Evolutionary conservation across 1,139 yeast species (phyloP).

Genomic region (Zygoascus sp.): DNA sequence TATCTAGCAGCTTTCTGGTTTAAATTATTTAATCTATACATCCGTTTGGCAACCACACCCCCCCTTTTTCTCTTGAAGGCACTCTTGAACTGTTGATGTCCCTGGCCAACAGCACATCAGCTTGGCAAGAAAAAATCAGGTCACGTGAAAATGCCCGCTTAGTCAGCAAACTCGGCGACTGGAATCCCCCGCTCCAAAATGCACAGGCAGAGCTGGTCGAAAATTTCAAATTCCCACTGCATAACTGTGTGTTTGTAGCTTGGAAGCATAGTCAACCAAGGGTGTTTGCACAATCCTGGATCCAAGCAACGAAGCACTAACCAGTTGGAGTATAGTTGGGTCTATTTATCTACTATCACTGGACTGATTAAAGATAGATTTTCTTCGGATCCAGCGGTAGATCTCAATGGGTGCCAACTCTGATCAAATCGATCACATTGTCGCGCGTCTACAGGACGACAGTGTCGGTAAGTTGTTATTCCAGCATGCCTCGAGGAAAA

Average conservation of each 20-base stretch:
- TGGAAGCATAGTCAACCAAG: not conserved
- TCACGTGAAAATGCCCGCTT: slow-evolving; percentile 13
- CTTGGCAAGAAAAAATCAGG: too few relatives aligned
- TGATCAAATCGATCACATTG: slow-evolving; percentile 55
- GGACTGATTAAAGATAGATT: not conserved
- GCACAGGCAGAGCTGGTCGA: not conserved
- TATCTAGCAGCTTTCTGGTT: too few relatives aligned
- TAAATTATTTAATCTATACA: too few relatives aligned
- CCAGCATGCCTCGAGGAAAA: not conserved
- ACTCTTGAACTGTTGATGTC: too few relatives aligned
- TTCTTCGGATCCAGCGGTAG: too few relatives aligned
- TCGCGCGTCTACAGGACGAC: slow-evolving; percentile 52
- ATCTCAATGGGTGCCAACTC: slow-evolving; percentile 11
- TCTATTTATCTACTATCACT: not conserved
- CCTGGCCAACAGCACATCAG: too few relatives aligned
- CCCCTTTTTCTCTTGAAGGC: too few relatives aligned
- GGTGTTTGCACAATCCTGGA: not conserved
- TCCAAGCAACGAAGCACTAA: too few relatives aligned
- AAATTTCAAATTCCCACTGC: not conserved
- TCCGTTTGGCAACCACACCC: too few relatives aligned
- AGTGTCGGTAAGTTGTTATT: slow-evolving; percentile 25
- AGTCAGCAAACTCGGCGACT: slow-evolving; percentile 9
- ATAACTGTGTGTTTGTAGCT: slow-evolving; percentile 7
- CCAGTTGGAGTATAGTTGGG: not conserved
- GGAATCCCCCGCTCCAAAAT: slow-evolving; percentile 8